Evolutionary conservation across 768 basidiomycete species (phyloP).

Genomic region (Brasilioporus rufonigricans): DNA sequence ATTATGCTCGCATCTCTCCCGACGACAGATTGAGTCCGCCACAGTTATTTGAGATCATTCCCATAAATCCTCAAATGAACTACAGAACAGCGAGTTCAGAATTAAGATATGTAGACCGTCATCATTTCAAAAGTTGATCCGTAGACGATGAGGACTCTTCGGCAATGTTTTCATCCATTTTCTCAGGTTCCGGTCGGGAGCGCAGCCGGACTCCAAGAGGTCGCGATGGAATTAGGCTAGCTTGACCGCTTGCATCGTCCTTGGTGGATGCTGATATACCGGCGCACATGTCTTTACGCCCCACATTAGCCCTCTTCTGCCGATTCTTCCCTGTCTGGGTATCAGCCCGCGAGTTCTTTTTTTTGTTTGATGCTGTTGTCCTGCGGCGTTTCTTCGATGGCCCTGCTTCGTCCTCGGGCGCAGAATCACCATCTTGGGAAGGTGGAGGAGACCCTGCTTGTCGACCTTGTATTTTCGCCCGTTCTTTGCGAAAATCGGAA

Average conservation of each 20-base stretch:
- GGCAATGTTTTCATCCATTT: constrained; percentile 9
- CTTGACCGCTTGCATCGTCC: constrained; percentile 10
- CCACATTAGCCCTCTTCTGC: background rate
- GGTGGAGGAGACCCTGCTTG: constrained; percentile 9
- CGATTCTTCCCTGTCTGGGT: background rate
- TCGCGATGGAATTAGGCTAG: constrained; percentile 10
- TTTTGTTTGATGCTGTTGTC: constrained; percentile 17
- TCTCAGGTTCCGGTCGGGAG: constrained; percentile 39
- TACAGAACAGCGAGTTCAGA: background rate
- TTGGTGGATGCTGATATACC: background rate
- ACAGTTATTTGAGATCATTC: background rate
- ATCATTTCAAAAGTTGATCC: constrained; percentile 5
- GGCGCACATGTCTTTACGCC: background rate
- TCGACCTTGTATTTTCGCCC: constrained; percentile 18
- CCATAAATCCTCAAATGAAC: background rate
- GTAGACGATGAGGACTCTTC: constrained; percentile 6
- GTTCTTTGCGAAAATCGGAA: constrained; percentile 66
- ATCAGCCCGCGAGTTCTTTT: background rate
- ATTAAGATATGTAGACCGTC: background rate
- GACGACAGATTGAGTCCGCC: background rate
- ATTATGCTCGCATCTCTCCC: background rate
- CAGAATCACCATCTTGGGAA: constrained; percentile 29
- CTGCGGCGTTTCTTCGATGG: constrained; percentile 33
- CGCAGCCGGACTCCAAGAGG: constrained; percentile 37
- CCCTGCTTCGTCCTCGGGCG: constrained; percentile 25